Conservation (phyloP, 2,329 filamentous ascomycete genomes). For the Cryoendolithus antarcticus region DNA sequence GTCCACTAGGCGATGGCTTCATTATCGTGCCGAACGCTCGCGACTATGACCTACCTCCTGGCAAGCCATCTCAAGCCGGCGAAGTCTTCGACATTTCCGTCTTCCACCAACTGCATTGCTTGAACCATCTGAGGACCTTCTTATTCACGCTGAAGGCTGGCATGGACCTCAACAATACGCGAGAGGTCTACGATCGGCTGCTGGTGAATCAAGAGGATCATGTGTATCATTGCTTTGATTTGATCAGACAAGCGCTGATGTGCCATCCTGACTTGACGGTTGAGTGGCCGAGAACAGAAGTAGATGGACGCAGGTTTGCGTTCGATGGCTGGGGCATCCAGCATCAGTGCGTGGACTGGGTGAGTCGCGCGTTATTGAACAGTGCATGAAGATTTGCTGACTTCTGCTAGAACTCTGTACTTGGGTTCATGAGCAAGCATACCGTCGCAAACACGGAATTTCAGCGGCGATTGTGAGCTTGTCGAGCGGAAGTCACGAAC, state of each 20-base stretch:
- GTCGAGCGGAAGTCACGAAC: too few species aligned
- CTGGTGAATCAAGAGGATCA: constrained; percentile 16
- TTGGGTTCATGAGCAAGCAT: constrained; percentile 9
- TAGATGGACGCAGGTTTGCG: constrained; percentile 19
- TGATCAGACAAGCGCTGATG: constrained; percentile 17
- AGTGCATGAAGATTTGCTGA: not conserved
- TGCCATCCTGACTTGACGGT: constrained; percentile 18
- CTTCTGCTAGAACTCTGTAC: constrained; percentile 7
- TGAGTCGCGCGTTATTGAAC: constrained; percentile 6
- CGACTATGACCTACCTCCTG: constrained; percentile 15
- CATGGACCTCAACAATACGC: constrained; percentile 10
- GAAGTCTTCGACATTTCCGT: constrained; percentile 23
- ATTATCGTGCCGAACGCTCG: constrained; percentile 16
- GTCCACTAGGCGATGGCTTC: constrained; percentile 23
- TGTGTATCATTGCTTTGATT: constrained; percentile 20
- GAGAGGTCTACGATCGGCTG: constrained; percentile 10
- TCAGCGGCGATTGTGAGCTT: too few species aligned
- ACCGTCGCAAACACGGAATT: constrained; percentile 4
- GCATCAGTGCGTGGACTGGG: constrained; percentile 21
- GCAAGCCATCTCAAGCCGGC: constrained; percentile 14
- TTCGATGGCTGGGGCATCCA: constrained; percentile 23
- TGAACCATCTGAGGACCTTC: constrained; percentile 19
- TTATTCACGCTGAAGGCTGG: constrained; percentile 15
- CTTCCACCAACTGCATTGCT: constrained; percentile 26
- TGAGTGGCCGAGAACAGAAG: constrained; percentile 20